Conservation (phyloP, 441 rosid species). For the Gossypium davidsonii region DNA sequence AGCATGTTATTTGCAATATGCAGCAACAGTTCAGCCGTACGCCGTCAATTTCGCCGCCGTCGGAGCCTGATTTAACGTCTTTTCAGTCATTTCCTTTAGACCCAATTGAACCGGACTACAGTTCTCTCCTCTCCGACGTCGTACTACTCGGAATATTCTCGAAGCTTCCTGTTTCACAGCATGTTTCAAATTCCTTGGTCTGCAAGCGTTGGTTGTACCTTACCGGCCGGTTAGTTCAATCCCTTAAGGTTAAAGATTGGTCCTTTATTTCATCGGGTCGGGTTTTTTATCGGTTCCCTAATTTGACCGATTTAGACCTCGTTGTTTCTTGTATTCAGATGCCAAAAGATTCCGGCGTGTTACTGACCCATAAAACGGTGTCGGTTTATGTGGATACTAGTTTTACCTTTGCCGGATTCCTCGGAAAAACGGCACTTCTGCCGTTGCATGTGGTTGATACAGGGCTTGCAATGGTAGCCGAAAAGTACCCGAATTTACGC, state of each 20-base stretch:
- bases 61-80: constrained; percentile 15
- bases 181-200: constrained; percentile 40
- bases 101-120: constrained; percentile 27
- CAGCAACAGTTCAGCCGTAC: constrained; percentile 24
- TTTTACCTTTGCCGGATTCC: constrained; percentile 23
- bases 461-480: constrained; percentile 42
- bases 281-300: constrained; percentile 49
- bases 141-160: constrained; percentile 47
- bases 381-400: constrained; percentile 31
- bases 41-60: constrained; percentile 20
- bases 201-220: constrained; percentile 72
- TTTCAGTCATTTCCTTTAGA: constrained; percentile 7
- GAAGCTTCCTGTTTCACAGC: constrained; percentile 43
- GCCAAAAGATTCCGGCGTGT: constrained; percentile 36
- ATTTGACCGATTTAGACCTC: constrained; percentile 44
- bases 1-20: constrained; percentile 38
- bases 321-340: constrained; percentile 35
- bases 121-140: constrained; percentile 48
- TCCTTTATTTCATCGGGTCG: constrained; percentile 56
- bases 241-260: constrained; percentile 54
- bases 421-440: constrained; percentile 22
- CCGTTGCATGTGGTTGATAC: constrained; percentile 28
- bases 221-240: constrained; percentile 55
- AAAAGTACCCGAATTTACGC: constrained; percentile 50
- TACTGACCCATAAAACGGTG: constrained; percentile 29